Evolutionary conservation across 2,329 filamentous ascomycete species (phyloP), one percentile per base, ranked within the genome.

Genomic region (Pseudocercospora fijiensis): DNA sequence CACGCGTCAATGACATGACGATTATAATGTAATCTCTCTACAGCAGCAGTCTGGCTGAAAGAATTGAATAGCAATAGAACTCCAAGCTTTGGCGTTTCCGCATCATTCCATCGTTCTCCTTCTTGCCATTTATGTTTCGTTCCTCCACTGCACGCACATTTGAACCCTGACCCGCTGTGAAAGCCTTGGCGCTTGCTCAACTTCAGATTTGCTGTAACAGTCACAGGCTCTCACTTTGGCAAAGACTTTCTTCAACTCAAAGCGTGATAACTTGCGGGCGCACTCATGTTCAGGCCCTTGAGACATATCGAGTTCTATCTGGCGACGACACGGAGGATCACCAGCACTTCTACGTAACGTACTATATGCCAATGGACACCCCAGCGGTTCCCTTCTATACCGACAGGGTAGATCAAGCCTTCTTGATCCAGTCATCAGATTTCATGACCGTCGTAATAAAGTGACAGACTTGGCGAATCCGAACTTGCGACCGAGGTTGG

Each of bases 1-100:
- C 45, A 63, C 60, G 53, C 62, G 62, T 64, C 62, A 37, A 64
- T 30, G 49, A 63, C 51, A 57, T 33, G 60, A 62, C 60, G 52
- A 57, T 57, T 26, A 51, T 56, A 56, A 61, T 61, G 58, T 56
- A 56, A 56, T 56, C 18, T 33, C 4, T 24, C 8, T 56, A 18
- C 28, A 24, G 53, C 26, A 52, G 47, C 26, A 56, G 20, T 24
- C 49, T 16, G 26, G 16, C 22, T 18, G 27, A 56, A n/a, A 28
- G 28, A 16, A 56, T 18, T 24, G 53, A 56, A 22, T n/a, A 24
- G 53, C 6, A 22, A 24, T 18, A 41, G 28, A n/a, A 37, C 16
- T 30, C 37, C 16, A 41, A 41, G 37, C 16, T 41, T 2, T 41
- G 16, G 5, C 16, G 9, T 41, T 41, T 41, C 16, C 18, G 37